Evolutionary conservation across 176 grass and related monocot genomes (phyloP).

Genomic region (Oryza coarctata): DNA sequence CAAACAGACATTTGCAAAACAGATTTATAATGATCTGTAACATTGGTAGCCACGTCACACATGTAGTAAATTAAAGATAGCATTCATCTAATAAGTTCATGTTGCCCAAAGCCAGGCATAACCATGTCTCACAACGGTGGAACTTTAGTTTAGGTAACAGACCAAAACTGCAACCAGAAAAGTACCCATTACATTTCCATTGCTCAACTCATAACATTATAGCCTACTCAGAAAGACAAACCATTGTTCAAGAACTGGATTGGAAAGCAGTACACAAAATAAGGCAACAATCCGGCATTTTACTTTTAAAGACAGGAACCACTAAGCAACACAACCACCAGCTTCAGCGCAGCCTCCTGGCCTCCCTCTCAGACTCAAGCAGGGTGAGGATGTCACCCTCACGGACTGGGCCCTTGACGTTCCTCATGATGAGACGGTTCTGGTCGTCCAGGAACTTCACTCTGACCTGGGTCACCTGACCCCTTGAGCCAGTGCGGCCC

Average conservation of each 20-base stretch:
- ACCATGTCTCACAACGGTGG: not conserved
- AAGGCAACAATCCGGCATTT: not conserved
- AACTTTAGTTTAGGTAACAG: slow-evolving; percentile 17
- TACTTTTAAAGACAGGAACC: not conserved
- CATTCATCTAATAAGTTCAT: not conserved
- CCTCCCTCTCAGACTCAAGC: slow-evolving; percentile 73
- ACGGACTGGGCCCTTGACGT: slow-evolving; percentile 64
- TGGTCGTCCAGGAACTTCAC: slow-evolving; percentile 78
- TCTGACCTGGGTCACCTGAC: slow-evolving; percentile 76
- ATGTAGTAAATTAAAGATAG: not conserved
- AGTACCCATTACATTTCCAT: slow-evolving; percentile 28
- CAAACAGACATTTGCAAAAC: not conserved
- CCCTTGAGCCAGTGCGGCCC: slow-evolving; percentile 68
- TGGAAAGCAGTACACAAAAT: slow-evolving; percentile 30
- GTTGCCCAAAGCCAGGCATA: not conserved
- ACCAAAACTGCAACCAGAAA: slow-evolving; percentile 31
- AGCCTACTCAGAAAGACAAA: slow-evolving; percentile 14
- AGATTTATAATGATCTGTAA: not conserved
- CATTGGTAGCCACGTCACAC: not conserved
- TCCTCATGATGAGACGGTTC: slow-evolving; percentile 84
- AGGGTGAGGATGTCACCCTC: slow-evolving; percentile 82
- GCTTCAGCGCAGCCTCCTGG: slow-evolving; percentile 67
- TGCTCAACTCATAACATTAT: not conserved
- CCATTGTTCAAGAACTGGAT: slow-evolving; percentile 25
- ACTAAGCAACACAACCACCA: not conserved